Evolutionary conservation across 345 rosid species (phyloP).

Genomic region (Angophora floribunda): DNA sequence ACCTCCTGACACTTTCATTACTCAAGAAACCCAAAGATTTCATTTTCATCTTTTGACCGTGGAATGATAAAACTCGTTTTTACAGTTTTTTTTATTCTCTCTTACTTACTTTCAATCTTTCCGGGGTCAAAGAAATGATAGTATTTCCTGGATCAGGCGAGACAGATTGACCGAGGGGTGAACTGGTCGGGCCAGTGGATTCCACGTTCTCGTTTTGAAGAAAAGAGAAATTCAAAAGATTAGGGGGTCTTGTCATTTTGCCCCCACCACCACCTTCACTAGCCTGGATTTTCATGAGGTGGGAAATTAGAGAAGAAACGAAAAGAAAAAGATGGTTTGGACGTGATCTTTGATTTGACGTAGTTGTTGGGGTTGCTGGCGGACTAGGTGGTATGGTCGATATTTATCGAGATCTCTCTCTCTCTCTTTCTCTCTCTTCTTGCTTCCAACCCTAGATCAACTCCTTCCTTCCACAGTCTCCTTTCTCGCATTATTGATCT

Average conservation of each 20-base stretch:
- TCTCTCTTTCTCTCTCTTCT: not conserved
- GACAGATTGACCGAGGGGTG: not conserved
- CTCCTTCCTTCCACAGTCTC: not conserved
- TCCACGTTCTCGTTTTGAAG: not conserved
- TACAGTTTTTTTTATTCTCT: not conserved
- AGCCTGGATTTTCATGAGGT: not conserved
- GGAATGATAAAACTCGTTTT: not conserved
- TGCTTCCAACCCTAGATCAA: not conserved
- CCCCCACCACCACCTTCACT: not conserved
- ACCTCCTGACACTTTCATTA: not conserved
- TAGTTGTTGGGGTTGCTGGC: constrained; percentile 7
- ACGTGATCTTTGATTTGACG: constrained; percentile 40
- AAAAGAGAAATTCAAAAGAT: not conserved
- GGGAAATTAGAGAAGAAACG: not conserved
- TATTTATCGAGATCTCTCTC: not conserved
- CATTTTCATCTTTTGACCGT: not conserved
- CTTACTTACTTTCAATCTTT: not conserved
- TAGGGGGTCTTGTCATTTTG: not conserved
- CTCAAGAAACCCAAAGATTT: not conserved
- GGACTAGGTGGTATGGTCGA: constrained; percentile 2
- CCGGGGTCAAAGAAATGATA: not conserved
- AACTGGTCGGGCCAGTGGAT: not conserved
- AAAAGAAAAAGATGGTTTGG: not conserved
- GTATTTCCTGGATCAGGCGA: not conserved
- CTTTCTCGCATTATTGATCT: not conserved